A percentile compares a stretch with the other conserved stretches of the same genome.
These are phyloP conservation scores for Globomyces sp. DNA, from an alignment of 371 early-diverging fungal genomes.

Conservation along the genomic window DNA sequence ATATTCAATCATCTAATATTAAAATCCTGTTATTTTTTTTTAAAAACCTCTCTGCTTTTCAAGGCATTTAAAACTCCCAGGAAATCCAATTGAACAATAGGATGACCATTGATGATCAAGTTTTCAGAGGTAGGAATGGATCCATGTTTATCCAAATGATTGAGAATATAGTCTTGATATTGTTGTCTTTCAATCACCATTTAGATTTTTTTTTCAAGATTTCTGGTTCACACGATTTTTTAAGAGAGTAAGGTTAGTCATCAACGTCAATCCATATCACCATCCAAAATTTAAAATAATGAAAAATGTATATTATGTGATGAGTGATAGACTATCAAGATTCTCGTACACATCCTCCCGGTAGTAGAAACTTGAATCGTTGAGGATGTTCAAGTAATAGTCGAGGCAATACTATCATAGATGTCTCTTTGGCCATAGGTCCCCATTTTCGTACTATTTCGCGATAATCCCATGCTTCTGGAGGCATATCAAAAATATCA, in stretches of 20 bases:
- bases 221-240: neutral
- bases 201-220: constrained; percentile 3
- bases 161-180: constrained; percentile 28
- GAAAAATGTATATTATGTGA: too few species aligned
- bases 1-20: constrained; percentile 76
- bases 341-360: constrained; percentile 46
- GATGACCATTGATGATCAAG: constrained; percentile 55
- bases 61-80: constrained; percentile 86
- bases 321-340: neutral
- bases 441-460: constrained; percentile 48
- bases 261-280: too few species aligned
- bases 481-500: constrained; percentile 55
- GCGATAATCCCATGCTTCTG: constrained; percentile 50
- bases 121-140: constrained; percentile 54
- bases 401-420: constrained; percentile 42
- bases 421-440: constrained; percentile 29
- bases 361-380: constrained; percentile 47
- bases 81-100: constrained; percentile 67
- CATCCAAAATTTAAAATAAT: too few species aligned
- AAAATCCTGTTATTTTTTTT: neutral
- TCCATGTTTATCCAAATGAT: constrained; percentile 23
- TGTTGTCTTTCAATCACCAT: constrained; percentile 12
- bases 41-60: constrained; percentile 76
- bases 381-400: constrained; percentile 32
- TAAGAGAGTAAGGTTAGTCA: too few species aligned